Evolutionary conservation across 2,329 filamentous ascomycete species (phyloP), one percentile per base, ranked within the genome.

Genomic region (Ceratocystiopsis brevicomis): DNA sequence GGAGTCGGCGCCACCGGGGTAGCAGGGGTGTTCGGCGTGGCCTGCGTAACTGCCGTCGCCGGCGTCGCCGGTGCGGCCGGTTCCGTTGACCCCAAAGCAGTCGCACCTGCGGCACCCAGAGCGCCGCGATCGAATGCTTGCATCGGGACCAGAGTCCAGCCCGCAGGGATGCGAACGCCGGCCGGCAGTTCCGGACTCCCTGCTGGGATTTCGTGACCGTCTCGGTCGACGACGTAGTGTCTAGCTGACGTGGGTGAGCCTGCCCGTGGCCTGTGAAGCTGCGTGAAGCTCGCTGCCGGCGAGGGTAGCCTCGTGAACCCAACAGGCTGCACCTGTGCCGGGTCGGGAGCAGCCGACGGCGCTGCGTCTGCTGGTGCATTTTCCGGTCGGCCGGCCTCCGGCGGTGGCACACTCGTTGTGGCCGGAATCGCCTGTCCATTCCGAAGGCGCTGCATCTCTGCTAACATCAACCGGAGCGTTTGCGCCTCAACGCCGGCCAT

Each of bases 391-490:
- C 11, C n/a, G 12, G 15, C 16, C 25, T 30, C 25, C 25, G 25
- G 21, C 14, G 4, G 21, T 14, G 17, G 21, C n/a, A 21, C 30
- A 21, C 12, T 2, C 39, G 39, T 10, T 4, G 36, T 39, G 4
- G 36, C 14, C 15, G 12, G 15, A n/a, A 4, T 18, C 6, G 32
- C 15, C 18, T 43, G 43, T 5, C 36, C 33, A 10, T 64, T 66
- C 19, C 79, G 75, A 43, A 87, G 63, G 47, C 78, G 70, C 33
- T 71, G 64, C 41, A 90, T 57, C 56, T 90, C 83, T 17, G 63
- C 61, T 47, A 81, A 71, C 47, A 90, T 64, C 15, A 75, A 61
- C 42, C 78, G 70, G n/a, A 86, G 62, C n/a, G 73, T 61, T 40
- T 75, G 69, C 5, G 87, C 56, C 55, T 90, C 81, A 33, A 78